phyloP scores from a whole-genome alignment of 139 green algal genomes.

The Pleodorina starrii region DNA sequence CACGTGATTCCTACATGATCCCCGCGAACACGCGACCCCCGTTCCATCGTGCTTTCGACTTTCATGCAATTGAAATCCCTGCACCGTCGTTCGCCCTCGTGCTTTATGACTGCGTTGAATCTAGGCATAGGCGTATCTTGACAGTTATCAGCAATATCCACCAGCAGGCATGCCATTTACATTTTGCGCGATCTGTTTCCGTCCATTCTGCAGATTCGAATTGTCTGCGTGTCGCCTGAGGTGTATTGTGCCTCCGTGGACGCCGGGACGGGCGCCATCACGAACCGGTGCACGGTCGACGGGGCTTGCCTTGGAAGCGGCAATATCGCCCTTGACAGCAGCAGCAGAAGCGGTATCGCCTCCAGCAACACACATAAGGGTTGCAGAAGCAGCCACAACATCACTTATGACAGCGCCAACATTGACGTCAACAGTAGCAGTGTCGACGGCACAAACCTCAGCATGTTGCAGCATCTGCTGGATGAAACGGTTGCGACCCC shows the following conservation, averaged over 20 bases:
- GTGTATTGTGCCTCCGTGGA: constrained; percentile 42
- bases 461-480: neutral
- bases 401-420: neutral
- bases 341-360: neutral
- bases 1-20: no score
- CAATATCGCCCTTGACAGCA: neutral
- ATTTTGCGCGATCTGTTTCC: neutral
- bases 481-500: neutral
- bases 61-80: neutral
- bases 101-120: neutral
- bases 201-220: neutral
- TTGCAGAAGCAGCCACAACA: neutral
- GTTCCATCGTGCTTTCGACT: no score
- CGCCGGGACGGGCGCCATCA: neutral
- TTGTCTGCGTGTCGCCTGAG: constrained; percentile 46
- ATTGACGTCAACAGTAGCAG: neutral
- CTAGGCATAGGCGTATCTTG: neutral
- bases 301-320: constrained; percentile 17
- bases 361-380: neutral
- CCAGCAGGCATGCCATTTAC: neutral
- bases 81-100: neutral
- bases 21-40: no score
- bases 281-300: constrained; percentile 23
- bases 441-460: neutral
- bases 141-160: neutral